Evolutionary conservation across 2,329 filamentous ascomycete species (phyloP).

Genomic region (Elsinoe arachidis): DNA sequence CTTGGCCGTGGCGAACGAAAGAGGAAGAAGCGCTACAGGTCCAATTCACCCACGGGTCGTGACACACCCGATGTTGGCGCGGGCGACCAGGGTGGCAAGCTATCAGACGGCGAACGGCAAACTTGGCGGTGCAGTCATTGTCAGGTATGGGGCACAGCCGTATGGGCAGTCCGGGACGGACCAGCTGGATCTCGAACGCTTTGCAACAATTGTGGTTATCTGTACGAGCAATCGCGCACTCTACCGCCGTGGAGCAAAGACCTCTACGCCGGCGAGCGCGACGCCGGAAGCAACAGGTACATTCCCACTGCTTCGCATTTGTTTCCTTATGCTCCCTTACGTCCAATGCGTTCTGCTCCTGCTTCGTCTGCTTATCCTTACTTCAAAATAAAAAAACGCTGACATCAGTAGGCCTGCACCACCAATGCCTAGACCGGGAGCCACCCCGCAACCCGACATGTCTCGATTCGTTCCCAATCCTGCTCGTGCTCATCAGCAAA

Average conservation of each 20-base stretch:
- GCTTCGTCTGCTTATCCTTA: background rate
- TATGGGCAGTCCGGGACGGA: conserved; percentile 92
- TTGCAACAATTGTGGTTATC: conserved; percentile 85
- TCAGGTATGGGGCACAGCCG: conserved; percentile 74
- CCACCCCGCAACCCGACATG: conserved; percentile 22
- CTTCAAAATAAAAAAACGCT: background rate
- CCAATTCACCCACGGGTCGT: conserved; percentile 71
- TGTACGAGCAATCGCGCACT: conserved; percentile 79
- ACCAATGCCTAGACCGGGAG: background rate
- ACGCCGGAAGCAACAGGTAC: conserved; percentile 23
- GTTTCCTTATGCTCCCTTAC: background rate
- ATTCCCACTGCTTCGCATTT: conserved; percentile 1
- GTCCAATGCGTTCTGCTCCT: background rate
- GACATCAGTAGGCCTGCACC: background rate
- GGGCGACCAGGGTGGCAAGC: conserved; percentile 54
- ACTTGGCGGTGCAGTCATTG: conserved; percentile 88
- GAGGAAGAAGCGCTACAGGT: conserved; percentile 93
- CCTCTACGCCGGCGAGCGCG: conserved; percentile 48
- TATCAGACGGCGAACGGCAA: conserved; percentile 65
- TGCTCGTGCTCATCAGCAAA: conserved; percentile 11
- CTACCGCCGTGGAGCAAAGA: conserved; percentile 69
- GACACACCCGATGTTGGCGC: conserved; percentile 68
- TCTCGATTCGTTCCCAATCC: conserved; percentile 19
- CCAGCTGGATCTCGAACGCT: conserved; percentile 74
- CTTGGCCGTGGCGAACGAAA: conserved; percentile 85